Conservation (phyloP, 345 rosid genomes). For the Salix purpurea region DNA sequence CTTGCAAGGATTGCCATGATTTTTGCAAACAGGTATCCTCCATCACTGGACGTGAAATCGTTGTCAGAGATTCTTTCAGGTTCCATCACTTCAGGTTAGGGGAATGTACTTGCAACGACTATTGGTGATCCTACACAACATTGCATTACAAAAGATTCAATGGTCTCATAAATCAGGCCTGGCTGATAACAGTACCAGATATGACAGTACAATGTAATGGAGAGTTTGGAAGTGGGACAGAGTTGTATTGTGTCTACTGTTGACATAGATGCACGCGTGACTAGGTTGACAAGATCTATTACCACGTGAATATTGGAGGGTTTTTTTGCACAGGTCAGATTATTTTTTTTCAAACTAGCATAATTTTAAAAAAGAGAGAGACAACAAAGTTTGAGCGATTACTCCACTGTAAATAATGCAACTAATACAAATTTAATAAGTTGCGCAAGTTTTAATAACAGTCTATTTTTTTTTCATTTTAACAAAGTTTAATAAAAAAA, state of each 20-base stretch:
- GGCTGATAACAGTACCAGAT: neutral
- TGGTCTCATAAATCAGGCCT: neutral
- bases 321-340: too few relatives aligned
- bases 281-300: neutral
- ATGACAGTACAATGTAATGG: neutral
- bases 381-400: too few relatives aligned
- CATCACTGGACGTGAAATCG: constrained; percentile 45
- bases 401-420: too few relatives aligned
- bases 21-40: constrained; percentile 60
- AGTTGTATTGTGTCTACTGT: neutral
- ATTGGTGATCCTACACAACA: constrained; percentile 42
- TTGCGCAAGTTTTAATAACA: too few relatives aligned
- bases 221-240: neutral
- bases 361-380: too few relatives aligned
- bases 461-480: too few relatives aligned
- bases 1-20: constrained; percentile 67
- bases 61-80: constrained; percentile 58
- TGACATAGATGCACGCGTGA: neutral
- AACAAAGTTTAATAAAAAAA: too few relatives aligned
- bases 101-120: constrained; percentile 70
- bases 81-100: constrained; percentile 69
- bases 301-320: neutral
- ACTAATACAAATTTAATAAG: too few relatives aligned
- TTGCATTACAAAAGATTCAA: neutral
- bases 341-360: too few relatives aligned